Percentiles rank a stretch among this genome's conserved stretches.
Evolutionary conservation across 331 rosid species (phyloP).

Genomic region (Acacia concinna): DNA sequence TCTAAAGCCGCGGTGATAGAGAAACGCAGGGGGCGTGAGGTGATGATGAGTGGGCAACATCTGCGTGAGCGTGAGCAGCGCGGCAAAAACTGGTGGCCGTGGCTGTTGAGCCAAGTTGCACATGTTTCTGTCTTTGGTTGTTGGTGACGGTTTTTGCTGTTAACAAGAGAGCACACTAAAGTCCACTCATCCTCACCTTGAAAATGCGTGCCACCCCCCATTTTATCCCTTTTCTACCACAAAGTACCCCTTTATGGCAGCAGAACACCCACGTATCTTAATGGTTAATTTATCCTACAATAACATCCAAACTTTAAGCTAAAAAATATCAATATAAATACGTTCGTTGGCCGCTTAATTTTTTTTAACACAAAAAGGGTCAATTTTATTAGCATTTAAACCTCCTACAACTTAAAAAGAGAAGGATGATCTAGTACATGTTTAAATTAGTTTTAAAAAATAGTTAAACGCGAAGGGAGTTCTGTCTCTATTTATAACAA

Average conservation of each 20-base stretch:
- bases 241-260: neutral
- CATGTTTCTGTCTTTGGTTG: conserved; percentile 22
- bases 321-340: too few species aligned
- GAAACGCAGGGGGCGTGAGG: neutral
- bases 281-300: neutral
- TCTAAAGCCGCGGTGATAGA: neutral
- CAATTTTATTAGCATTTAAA: too few species aligned
- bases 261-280: too few species aligned
- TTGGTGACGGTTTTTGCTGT: conserved; percentile 40
- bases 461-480: too few species aligned
- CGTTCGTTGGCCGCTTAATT: too few species aligned
- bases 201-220: neutral
- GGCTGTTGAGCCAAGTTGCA: conserved; percentile 33
- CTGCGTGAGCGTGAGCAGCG: conserved; percentile 29
- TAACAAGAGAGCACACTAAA: neutral
- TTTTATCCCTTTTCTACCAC: neutral
- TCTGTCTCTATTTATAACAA: too few species aligned
- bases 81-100: conserved; percentile 30
- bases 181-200: conserved; percentile 18
- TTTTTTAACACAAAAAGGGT: too few species aligned
- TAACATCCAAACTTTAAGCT: neutral
- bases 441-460: too few species aligned
- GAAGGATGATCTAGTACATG: too few species aligned
- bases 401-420: too few species aligned
- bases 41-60: conserved; percentile 22